Evolutionary conservation across 352 stramenopile species (phyloP).

Genomic region (Aphanomyces euteiches): DNA sequence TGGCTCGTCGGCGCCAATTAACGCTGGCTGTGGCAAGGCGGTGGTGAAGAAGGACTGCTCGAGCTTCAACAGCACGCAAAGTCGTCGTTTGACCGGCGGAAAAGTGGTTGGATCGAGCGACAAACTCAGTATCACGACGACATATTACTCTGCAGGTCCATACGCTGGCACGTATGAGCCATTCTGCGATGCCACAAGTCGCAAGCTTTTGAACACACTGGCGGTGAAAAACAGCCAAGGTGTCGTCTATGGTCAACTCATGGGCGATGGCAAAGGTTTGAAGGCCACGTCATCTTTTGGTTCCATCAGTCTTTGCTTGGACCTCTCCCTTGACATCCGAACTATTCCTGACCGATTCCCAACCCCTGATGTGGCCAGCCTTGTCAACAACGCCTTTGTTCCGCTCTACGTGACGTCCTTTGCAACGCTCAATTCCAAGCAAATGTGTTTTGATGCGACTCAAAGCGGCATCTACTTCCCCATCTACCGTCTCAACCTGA

Average conservation of each 20-base stretch:
- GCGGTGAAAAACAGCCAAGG: background rate
- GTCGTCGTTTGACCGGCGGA: background rate
- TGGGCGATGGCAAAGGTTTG: conserved; percentile 20
- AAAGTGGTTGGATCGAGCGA: background rate
- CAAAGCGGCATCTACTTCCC: conserved; percentile 29
- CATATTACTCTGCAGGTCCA: conserved; percentile 20
- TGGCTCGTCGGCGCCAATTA: conserved; percentile 6
- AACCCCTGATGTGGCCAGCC: conserved; percentile 9
- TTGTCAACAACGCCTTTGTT: background rate
- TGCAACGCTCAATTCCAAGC: background rate
- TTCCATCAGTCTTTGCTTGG: conserved; percentile 18
- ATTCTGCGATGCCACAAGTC: conserved; percentile 2
- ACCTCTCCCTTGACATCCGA: conserved; percentile 15
- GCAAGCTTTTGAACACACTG: conserved; percentile 23
- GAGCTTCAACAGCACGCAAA: background rate
- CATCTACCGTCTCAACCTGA: background rate
- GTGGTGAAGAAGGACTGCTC: conserved; percentile 16
- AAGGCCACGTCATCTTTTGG: background rate
- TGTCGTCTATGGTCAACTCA: conserved; percentile 25
- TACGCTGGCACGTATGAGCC: conserved; percentile 6
- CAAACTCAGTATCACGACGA: conserved; percentile 23
- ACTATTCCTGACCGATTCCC: background rate
- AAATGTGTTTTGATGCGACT: conserved; percentile 16
- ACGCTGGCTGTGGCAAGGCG: conserved; percentile 8
- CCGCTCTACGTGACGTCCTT: conserved; percentile 20